Conservation (phyloP, 2,329 filamentous ascomycete genomes). For the Talaromyces piceae region DNA sequence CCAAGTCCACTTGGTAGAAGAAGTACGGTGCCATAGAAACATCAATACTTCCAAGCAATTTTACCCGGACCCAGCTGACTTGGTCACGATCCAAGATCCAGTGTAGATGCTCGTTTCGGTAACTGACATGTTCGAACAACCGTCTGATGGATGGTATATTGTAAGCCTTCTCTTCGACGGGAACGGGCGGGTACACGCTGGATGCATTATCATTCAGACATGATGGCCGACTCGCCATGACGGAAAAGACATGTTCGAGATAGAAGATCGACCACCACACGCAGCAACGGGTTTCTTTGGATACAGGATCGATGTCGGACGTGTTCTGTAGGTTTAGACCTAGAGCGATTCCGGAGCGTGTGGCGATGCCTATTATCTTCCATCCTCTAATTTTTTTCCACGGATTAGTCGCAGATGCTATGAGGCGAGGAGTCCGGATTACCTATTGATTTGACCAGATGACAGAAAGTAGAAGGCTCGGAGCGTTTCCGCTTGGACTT, state of each 20-base stretch:
- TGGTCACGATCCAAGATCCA: neutral
- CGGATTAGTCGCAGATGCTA: neutral
- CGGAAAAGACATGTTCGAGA: constrained; percentile 34
- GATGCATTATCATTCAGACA: constrained; percentile 32
- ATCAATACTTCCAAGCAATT: constrained; percentile 15
- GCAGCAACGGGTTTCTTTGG: constrained; percentile 34
- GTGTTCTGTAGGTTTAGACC: constrained; percentile 36
- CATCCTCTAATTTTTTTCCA: constrained; percentile 30
- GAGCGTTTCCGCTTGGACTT: constrained; percentile 35
- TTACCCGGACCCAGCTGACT: neutral
- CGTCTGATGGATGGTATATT: constrained; percentile 18
- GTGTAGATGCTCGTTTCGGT: neutral
- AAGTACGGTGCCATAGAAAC: constrained; percentile 32
- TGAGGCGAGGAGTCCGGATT: constrained; percentile 4
- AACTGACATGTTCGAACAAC: constrained; percentile 18
- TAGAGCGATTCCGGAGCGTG: constrained; percentile 33
- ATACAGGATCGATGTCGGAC: constrained; percentile 23
- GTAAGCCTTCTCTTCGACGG: constrained; percentile 30
- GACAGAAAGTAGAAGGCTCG: constrained; percentile 34
- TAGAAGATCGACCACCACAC: constrained; percentile 39
- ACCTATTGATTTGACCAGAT: constrained; percentile 37
- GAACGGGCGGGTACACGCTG: constrained; percentile 30
- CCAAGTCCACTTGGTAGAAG: constrained; percentile 29
- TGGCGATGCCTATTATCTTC: constrained; percentile 33
- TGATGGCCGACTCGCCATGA: constrained; percentile 36